Conservation (phyloP, 2,329 filamentous ascomycete genomes). For the Exutisphaerella laricina region DNA sequence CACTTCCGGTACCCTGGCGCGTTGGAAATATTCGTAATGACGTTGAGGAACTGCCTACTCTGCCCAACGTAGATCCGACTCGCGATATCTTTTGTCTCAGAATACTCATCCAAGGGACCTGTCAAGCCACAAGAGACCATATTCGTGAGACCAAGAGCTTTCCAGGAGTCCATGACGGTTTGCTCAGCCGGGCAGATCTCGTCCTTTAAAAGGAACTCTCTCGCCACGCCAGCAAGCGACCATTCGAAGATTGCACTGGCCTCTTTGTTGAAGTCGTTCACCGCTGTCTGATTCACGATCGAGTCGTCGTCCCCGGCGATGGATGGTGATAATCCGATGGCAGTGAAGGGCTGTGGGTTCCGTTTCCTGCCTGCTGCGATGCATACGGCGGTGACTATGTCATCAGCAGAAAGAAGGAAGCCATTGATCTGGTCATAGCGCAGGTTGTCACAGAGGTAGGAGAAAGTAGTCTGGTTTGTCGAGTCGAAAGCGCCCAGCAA, state of each 20-base stretch:
- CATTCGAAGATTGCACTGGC: too few species aligned
- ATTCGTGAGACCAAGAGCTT: too few species aligned
- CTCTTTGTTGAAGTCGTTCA: constrained; percentile 14
- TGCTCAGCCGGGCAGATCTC: too few species aligned
- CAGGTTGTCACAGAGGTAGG: constrained; percentile 27
- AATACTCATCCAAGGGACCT: too few species aligned
- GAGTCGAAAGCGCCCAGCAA: too few species aligned
- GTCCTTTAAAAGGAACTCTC: too few species aligned
- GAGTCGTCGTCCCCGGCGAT: background rate
- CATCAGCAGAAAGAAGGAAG: constrained; percentile 21
- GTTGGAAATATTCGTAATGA: constrained; percentile 21
- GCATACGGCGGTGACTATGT: constrained; percentile 22
- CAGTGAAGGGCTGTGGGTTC: constrained; percentile 12
- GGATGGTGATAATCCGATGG: background rate
- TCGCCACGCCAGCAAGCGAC: too few species aligned
- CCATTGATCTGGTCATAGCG: constrained; percentile 18
- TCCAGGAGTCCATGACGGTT: too few species aligned
- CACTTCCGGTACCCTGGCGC: constrained; percentile 15
- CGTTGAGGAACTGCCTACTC: constrained; percentile 17
- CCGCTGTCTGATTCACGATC: constrained; percentile 10
- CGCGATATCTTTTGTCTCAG: too few species aligned
- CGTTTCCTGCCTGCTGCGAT: constrained; percentile 5
- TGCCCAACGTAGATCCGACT: too few species aligned
- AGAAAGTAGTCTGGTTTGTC: too few species aligned
- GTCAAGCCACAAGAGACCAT: too few species aligned